Conservation (phyloP, 768 basidiomycete species). For the Auriscalpium vulgare region DNA sequence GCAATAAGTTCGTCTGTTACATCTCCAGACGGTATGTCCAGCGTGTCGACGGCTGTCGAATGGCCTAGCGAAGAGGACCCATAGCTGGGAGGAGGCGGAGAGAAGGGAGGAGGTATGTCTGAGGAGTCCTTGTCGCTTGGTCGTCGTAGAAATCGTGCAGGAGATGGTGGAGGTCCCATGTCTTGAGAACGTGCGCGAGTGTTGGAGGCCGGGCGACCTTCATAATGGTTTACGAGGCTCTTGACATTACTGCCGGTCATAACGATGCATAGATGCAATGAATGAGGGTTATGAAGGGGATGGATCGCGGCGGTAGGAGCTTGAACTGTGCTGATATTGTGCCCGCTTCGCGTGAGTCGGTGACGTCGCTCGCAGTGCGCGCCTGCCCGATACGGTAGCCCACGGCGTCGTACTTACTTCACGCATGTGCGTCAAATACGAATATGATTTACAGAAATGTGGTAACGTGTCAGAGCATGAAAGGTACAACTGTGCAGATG, state of each 20-base stretch:
- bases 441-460: too few relatives aligned
- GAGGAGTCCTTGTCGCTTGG: not conserved
- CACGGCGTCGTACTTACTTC: too few relatives aligned
- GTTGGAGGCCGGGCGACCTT: not conserved
- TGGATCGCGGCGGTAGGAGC: too few relatives aligned
- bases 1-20: not conserved
- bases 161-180: not conserved
- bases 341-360: too few relatives aligned
- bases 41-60: not conserved
- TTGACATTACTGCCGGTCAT: not conserved
- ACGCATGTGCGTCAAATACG: too few relatives aligned
- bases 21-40: not conserved
- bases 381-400: too few relatives aligned
- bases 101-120: too few relatives aligned
- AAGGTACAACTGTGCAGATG: too few relatives aligned
- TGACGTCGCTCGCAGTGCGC: too few relatives aligned
- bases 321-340: too few relatives aligned
- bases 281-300: too few relatives aligned
- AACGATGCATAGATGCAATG: not conserved
- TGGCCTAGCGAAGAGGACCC: not conserved
- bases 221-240: not conserved
- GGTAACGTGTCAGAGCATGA: too few relatives aligned
- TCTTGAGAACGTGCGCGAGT: not conserved
- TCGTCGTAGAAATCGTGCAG: not conserved
- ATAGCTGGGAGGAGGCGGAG: not conserved